Conservation (phyloP, 2,329 filamentous ascomycete species). For the Aspergillus phoenicis region DNA sequence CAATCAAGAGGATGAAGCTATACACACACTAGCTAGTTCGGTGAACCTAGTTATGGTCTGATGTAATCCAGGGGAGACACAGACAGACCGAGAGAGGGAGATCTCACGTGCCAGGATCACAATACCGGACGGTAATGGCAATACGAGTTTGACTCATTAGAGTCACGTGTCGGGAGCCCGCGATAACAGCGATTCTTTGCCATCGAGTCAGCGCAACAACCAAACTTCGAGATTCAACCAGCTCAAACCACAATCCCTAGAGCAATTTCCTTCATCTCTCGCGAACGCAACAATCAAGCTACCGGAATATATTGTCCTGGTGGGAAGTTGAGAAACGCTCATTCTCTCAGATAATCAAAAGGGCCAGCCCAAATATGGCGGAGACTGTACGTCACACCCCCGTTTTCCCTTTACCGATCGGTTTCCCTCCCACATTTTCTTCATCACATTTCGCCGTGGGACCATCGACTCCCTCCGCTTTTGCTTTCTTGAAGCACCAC, state of each 20-base stretch:
- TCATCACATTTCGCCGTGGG: conserved; percentile 19
- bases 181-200: conserved; percentile 25
- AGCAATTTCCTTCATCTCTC: neutral
- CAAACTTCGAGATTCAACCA: neutral
- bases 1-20: neutral
- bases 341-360: neutral
- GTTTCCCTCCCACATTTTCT: conserved; percentile 43
- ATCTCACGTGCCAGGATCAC: conserved; percentile 11
- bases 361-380: conserved; percentile 37
- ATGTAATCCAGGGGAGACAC: conserved; percentile 8
- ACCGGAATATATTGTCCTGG: neutral
- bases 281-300: too few relatives aligned
- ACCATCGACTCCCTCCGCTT: neutral
- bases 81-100: neutral
- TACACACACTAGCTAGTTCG: neutral
- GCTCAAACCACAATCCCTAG: neutral
- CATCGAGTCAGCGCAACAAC: conserved; percentile 20
- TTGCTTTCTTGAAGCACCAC: neutral
- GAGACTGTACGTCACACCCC: conserved; percentile 47
- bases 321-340: neutral
- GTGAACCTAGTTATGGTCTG: conserved; percentile 8
- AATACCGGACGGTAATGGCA: conserved; percentile 10
- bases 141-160: conserved; percentile 22
- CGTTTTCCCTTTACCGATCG: conserved; percentile 40
- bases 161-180: neutral